Evolutionary conservation across 73 alveolate species (phyloP).

Genomic region (Tetrahymena thermophila): DNA sequence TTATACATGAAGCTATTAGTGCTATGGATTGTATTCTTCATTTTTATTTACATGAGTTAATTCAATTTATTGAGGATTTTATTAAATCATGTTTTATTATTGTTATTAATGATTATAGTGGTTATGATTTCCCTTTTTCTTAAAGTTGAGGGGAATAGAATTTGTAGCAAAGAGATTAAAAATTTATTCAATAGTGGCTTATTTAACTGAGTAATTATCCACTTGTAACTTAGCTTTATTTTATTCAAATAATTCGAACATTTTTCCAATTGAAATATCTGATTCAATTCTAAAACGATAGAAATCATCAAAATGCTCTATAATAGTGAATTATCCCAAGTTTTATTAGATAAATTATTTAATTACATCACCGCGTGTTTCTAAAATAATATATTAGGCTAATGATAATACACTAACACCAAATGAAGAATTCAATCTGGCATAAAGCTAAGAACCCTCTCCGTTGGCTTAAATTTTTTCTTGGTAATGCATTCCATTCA

Average conservation of each 20-base stretch:
- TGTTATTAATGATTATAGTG: background rate
- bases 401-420: constrained; percentile 15
- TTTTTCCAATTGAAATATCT: constrained; percentile 21
- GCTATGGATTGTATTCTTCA: background rate
- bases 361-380: constrained; percentile 21
- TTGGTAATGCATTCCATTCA: constrained; percentile 10
- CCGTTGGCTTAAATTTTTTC: constrained; percentile 7
- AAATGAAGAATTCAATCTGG: constrained; percentile 26
- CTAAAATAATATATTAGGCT: constrained; percentile 38
- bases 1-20: background rate
- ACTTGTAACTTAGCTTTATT: constrained; percentile 47
- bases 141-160: background rate
- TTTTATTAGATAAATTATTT: constrained; percentile 5
- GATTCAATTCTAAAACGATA: constrained; percentile 36
- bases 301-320: constrained; percentile 45
- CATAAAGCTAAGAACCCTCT: constrained; percentile 36
- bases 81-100: background rate
- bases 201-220: constrained; percentile 50
- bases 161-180: constrained; percentile 49
- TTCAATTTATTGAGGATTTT: background rate
- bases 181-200: constrained; percentile 47
- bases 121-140: background rate
- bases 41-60: background rate
- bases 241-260: constrained; percentile 44
- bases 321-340: constrained; percentile 26